A percentile compares a stretch with the other conserved stretches of the same genome.
Evolutionary conservation across 1,284 basidiomycete genomes (phyloP).

Genomic region (Heterobasidion parviporum): DNA sequence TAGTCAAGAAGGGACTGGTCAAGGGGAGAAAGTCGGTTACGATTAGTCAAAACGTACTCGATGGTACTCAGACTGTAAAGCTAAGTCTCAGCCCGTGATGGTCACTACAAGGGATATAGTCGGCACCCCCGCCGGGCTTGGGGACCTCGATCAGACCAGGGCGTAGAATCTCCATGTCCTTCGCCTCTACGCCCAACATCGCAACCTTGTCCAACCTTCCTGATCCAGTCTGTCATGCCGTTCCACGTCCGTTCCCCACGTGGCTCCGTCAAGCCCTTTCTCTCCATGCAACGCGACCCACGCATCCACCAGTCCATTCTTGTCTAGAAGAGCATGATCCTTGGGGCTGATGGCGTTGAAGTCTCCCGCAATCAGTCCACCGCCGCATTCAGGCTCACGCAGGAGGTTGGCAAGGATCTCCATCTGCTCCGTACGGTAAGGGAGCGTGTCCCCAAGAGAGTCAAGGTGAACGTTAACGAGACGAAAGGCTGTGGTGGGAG

Average conservation of each 20-base stretch:
- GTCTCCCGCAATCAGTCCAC: slow-evolving; percentile 34
- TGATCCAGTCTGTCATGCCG: too few species aligned
- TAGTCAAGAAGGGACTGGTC: too few species aligned
- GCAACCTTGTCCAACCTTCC: slow-evolving; percentile 34
- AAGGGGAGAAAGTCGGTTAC: too few species aligned
- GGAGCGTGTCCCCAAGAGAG: slow-evolving; percentile 21
- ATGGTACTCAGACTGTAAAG: slow-evolving; percentile 14
- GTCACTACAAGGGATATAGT: slow-evolving; percentile 24
- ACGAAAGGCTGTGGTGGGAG: slow-evolving; percentile 16
- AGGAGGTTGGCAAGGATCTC: slow-evolving; percentile 25
- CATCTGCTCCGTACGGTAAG: slow-evolving; percentile 24
- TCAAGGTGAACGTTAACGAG: slow-evolving; percentile 35
- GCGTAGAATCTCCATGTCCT: slow-evolving; percentile 25
- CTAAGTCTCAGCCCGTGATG: slow-evolving; percentile 25
- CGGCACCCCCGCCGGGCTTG: slow-evolving; percentile 17
- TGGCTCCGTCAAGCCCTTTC: slow-evolving; percentile 2
- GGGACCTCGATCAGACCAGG: slow-evolving; percentile 26
- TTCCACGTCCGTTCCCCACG: slow-evolving; percentile 6
- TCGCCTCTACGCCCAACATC: slow-evolving; percentile 25
- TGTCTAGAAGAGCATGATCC: slow-evolving; percentile 26
- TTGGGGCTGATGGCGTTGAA: slow-evolving; percentile 31
- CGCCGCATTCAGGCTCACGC: slow-evolving; percentile 22
- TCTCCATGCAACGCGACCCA: slow-evolving; percentile 27
- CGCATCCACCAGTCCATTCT: slow-evolving; percentile 30
- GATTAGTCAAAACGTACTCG: too few species aligned